Conservation (phyloP, 2,329 filamentous ascomycete genomes). For the Dichotomopilus funicola region DNA sequence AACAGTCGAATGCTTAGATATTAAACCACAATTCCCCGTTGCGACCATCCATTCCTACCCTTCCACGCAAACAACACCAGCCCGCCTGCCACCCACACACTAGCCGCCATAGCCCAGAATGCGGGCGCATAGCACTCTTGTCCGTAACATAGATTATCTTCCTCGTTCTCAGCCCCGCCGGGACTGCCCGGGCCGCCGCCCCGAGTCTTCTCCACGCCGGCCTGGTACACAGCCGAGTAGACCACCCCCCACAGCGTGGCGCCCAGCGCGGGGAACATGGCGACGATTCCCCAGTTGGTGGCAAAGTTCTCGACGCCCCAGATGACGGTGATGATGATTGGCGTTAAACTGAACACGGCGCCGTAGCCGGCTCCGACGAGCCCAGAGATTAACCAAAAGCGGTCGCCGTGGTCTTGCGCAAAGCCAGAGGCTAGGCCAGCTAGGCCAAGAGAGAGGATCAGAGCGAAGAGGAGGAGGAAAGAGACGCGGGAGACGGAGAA, state of each 20-base stretch:
- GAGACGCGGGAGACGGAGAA: slow-evolving; percentile 68
- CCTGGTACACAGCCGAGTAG: slow-evolving; percentile 78
- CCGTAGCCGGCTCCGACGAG: slow-evolving; percentile 89
- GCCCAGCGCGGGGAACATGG: slow-evolving; percentile 81
- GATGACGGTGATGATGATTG: slow-evolving; percentile 91
- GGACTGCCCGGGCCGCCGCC: slow-evolving; percentile 8
- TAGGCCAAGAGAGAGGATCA: slow-evolving; percentile 69
- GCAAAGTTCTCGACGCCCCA: slow-evolving; percentile 99
- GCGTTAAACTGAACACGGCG: slow-evolving; percentile 80
- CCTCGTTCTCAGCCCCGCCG: slow-evolving; percentile 27
- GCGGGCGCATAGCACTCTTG: slow-evolving; percentile 70
- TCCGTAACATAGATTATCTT: slow-evolving; percentile 69
- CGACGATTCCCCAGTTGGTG: slow-evolving; percentile 94
- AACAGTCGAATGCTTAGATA: neutral
- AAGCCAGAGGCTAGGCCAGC: slow-evolving; percentile 69
- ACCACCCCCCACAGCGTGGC: slow-evolving; percentile 85
- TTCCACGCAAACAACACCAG: slow-evolving; percentile 77
- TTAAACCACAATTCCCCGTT: slow-evolving; percentile 61
- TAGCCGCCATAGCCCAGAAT: slow-evolving; percentile 80
- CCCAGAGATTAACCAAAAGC: slow-evolving; percentile 81
- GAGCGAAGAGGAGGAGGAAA: slow-evolving; percentile 70
- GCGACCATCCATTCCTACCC: slow-evolving; percentile 67
- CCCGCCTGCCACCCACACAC: slow-evolving; percentile 69
- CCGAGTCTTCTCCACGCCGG: slow-evolving; percentile 44
- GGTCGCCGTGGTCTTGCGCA: slow-evolving; percentile 65